These are phyloP conservation scores for Penicillium sp. DNA, from an alignment of 2,329 filamentous ascomycete genomes.

Conservation along the genomic window DNA sequence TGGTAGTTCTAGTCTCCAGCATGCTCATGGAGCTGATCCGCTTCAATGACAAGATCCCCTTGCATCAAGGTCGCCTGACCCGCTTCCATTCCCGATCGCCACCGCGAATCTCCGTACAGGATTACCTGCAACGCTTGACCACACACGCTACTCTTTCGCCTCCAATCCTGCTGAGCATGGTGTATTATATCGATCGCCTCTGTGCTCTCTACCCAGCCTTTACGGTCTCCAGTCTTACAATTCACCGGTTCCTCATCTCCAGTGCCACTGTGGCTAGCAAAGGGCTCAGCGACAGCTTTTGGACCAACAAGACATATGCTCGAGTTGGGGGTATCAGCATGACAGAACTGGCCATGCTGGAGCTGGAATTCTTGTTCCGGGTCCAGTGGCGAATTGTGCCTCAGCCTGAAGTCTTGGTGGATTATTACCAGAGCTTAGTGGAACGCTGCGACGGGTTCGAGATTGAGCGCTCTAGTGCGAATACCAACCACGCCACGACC, in stretches of 20 bases:
- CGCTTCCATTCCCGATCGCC: conserved; percentile 88
- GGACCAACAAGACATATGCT: conserved; percentile 96
- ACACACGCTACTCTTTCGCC: conserved; percentile 90
- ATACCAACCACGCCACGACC: conserved; percentile 7
- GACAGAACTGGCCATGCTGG: conserved; percentile 80
- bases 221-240: conserved; percentile 91
- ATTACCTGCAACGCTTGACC: conserved; percentile 88
- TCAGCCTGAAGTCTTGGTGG: conserved; percentile 83
- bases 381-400: conserved; percentile 97
- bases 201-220: conserved; percentile 91
- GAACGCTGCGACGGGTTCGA: conserved; percentile 57
- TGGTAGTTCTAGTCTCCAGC: conserved; percentile 84
- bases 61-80: conserved; percentile 79
- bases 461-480: conserved; percentile 38
- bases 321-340: conserved; percentile 88
- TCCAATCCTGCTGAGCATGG: conserved; percentile 94
- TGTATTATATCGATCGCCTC: conserved; percentile 95
- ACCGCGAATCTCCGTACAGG: conserved; percentile 86
- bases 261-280: conserved; percentile 94
- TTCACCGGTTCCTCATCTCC: conserved; percentile 94
- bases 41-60: conserved; percentile 81
- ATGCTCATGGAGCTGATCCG: conserved; percentile 95
- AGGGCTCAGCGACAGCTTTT: conserved; percentile 91
- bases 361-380: conserved; percentile 85
- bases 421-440: conserved; percentile 86